These are phyloP conservation scores for Colletotrichum sp. DNA, from an alignment of 2,329 filamentous ascomycete genomes.

Conservation along the genomic window DNA sequence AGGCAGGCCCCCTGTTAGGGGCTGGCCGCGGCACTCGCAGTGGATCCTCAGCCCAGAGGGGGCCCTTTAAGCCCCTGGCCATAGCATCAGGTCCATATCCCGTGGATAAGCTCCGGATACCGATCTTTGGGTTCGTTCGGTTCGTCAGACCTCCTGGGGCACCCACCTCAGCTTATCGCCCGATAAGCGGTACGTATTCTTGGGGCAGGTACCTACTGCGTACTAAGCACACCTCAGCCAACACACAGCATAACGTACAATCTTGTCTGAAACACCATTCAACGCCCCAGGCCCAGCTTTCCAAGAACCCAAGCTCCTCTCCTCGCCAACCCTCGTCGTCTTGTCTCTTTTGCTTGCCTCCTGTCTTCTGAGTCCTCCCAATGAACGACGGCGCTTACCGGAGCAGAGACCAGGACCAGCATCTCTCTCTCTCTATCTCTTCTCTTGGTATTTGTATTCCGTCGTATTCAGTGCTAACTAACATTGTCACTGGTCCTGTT, in stretches of 20 bases:
- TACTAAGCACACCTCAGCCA: neutral
- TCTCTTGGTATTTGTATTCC: neutral
- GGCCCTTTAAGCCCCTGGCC: slow-evolving; percentile 3
- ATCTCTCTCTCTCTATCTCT: neutral
- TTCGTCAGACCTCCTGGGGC: neutral
- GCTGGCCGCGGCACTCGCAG: neutral
- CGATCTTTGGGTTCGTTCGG: slow-evolving; percentile 1
- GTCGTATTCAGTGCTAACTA: neutral
- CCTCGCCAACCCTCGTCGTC: neutral
- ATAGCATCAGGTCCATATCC: neutral
- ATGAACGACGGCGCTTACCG: slow-evolving; percentile 5
- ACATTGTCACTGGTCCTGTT: neutral
- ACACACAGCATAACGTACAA: slow-evolving; percentile 19
- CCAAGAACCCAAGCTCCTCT: neutral
- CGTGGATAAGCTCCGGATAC: neutral
- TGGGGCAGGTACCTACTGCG: no score
- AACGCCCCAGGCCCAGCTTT: slow-evolving; percentile 3
- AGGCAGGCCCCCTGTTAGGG: neutral
- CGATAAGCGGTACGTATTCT: slow-evolving; percentile 7
- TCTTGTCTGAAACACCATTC: slow-evolving; percentile 20
- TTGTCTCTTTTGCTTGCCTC: neutral
- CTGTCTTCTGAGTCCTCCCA: neutral
- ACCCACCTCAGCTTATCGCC: neutral
- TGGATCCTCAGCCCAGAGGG: neutral
- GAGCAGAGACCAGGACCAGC: neutral